These are phyloP conservation scores for Elsinoe necatrix DNA, from an alignment of 2,329 filamentous ascomycete genomes.

Conservation along the genomic window DNA sequence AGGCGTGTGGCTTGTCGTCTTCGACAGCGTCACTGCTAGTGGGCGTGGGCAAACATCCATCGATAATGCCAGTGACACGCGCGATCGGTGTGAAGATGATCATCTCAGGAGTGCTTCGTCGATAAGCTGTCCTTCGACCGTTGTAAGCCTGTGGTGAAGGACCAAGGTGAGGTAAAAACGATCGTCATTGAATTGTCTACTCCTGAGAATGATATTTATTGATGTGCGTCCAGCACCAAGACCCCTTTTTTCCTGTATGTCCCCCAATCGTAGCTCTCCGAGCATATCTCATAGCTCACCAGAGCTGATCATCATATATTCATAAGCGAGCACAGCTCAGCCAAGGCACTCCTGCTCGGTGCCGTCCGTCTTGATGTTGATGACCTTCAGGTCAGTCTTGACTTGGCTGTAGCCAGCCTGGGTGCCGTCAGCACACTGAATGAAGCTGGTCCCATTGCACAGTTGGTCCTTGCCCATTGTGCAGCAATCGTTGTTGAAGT, in stretches of 20 bases:
- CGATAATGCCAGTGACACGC: too few relatives aligned
- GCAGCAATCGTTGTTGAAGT: conserved; percentile 42
- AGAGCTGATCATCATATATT: neutral
- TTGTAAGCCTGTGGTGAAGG: neutral
- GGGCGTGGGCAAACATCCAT: too few relatives aligned
- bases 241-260: neutral
- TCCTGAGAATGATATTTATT: neutral
- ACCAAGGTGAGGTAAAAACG: neutral
- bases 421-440: neutral
- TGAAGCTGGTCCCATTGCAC: conserved; percentile 18
- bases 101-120: too few relatives aligned
- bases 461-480: conserved; percentile 26
- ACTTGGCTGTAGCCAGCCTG: neutral
- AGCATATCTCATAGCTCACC: conserved; percentile 1
- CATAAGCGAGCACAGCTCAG: conserved; percentile 7
- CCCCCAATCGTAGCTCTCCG: neutral
- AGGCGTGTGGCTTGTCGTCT: too few relatives aligned
- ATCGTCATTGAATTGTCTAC: neutral
- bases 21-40: too few relatives aligned
- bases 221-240: neutral
- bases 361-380: neutral
- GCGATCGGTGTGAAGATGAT: too few relatives aligned
- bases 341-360: neutral
- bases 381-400: neutral
- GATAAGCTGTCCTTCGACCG: too few relatives aligned